These are phyloP conservation scores for Ogataea allantospora DNA, from an alignment of 805 yeast species.

Conservation along the genomic window DNA sequence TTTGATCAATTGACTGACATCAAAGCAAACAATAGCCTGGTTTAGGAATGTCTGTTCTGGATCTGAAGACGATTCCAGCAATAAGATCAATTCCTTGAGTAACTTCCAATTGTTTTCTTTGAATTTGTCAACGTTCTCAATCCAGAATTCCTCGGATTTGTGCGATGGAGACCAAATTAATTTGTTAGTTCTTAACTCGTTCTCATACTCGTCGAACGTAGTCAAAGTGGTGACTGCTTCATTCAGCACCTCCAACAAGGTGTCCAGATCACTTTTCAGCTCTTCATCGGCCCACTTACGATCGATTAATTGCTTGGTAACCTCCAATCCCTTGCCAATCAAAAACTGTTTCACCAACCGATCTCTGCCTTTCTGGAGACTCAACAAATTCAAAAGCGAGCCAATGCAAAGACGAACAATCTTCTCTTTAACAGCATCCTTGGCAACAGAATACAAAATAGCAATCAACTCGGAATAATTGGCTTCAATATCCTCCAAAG, in stretches of 20 bases:
- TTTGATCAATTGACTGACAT: constrained; percentile 59
- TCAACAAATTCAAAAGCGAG: constrained; percentile 60
- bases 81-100: constrained; percentile 56
- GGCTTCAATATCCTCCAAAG: constrained; percentile 47
- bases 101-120: constrained; percentile 75
- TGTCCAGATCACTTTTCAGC: constrained; percentile 66
- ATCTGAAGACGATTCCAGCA: constrained; percentile 41
- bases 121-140: constrained; percentile 73
- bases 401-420: constrained; percentile 82
- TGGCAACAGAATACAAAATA: constrained; percentile 55
- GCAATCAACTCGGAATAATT: constrained; percentile 56
- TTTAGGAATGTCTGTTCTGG: constrained; percentile 30
- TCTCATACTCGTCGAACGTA: constrained; percentile 86
- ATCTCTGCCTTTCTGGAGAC: constrained; percentile 40
- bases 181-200: constrained; percentile 76
- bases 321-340: constrained; percentile 70
- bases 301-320: constrained; percentile 66
- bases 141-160: constrained; percentile 84
- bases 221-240: constrained; percentile 77
- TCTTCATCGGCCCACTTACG: constrained; percentile 96
- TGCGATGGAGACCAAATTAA: constrained; percentile 93
- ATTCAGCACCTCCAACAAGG: constrained; percentile 57
- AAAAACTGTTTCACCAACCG: constrained; percentile 60
- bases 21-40: constrained; percentile 66
- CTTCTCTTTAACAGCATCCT: constrained; percentile 87